Evolutionary conservation across 192 early-diverging fungal species (phyloP).

Genomic region (Coemansia sp.): DNA sequence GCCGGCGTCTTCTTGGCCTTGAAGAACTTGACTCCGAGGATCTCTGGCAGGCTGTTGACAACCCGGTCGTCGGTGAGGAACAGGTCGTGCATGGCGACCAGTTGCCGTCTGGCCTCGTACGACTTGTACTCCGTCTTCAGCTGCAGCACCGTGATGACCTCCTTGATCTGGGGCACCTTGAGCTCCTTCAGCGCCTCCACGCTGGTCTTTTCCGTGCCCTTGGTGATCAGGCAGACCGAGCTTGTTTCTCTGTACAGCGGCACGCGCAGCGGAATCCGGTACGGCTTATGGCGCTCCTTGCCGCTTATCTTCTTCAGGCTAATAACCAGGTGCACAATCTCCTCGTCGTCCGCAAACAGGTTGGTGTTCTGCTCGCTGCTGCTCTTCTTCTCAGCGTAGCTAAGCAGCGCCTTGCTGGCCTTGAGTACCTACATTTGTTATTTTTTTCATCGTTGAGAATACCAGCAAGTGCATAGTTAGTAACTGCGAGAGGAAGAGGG

Average conservation of each 20-base stretch:
- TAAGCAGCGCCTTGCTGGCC: conserved; percentile 42
- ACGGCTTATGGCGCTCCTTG: conserved; percentile 63
- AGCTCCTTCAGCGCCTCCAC: conserved; percentile 70
- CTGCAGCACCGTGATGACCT: conserved; percentile 78
- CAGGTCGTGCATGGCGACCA: conserved; percentile 75
- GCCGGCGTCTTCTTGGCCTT: conserved; percentile 72
- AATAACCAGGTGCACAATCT: conserved; percentile 64
- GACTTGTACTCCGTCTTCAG: conserved; percentile 77
- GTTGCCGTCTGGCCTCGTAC: conserved; percentile 76
- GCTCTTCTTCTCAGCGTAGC: conserved; percentile 26
- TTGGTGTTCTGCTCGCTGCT: conserved; percentile 45
- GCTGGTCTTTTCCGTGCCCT: conserved; percentile 78
- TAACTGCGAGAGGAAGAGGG: too few species aligned
- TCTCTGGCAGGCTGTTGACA: conserved; percentile 68
- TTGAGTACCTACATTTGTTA: conserved; percentile 37
- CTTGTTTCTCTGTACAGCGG: conserved; percentile 64
- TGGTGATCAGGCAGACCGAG: conserved; percentile 86
- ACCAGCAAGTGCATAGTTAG: too few species aligned
- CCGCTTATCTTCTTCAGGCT: conserved; percentile 70
- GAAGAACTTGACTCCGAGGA: conserved; percentile 85
- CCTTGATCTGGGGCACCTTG: conserved; percentile 60
- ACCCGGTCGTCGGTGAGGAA: conserved; percentile 89
- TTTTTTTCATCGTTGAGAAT: background rate
- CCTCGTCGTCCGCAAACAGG: conserved; percentile 57
- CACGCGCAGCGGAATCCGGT: conserved; percentile 69